Percentiles rank a stretch among this genome's conserved stretches.
Evolutionary conservation across 352 stramenopile species (phyloP).

Genomic region (Saprolegnia parasitica): DNA sequence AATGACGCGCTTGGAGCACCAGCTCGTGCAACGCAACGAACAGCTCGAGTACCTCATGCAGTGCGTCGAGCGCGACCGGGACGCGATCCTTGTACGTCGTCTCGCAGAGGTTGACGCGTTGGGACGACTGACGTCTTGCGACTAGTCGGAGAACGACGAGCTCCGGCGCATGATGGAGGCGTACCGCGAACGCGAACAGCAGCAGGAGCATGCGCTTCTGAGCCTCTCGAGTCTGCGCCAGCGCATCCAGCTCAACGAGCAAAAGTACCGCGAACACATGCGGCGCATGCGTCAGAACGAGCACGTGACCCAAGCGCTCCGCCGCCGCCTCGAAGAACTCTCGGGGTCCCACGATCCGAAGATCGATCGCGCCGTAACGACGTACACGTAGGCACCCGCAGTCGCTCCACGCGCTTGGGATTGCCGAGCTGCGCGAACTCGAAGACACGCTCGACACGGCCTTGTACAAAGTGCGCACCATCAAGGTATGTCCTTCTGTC

Average conservation of each 20-base stretch:
- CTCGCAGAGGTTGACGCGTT: background rate
- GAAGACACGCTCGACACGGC: conserved; percentile 29
- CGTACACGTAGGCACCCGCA: conserved; percentile 22
- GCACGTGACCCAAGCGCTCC: conserved; percentile 14
- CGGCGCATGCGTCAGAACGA: conserved; percentile 25
- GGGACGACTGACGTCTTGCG: background rate
- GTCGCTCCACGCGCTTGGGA: conserved; percentile 14
- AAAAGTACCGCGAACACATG: conserved; percentile 27
- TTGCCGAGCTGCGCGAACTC: conserved; percentile 22
- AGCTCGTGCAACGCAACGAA: conserved; percentile 74
- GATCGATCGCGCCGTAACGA: background rate
- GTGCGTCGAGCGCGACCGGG: conserved; percentile 76
- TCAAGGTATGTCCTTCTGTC: conserved; percentile 17
- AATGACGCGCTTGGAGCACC: conserved; percentile 21
- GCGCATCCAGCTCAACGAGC: conserved; percentile 28
- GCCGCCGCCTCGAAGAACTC: conserved; percentile 19
- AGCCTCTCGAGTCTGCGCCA: conserved; percentile 26
- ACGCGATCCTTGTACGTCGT: conserved; percentile 53
- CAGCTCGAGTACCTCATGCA: conserved; percentile 79
- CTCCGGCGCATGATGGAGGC: conserved; percentile 68
- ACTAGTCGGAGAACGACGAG: conserved; percentile 68
- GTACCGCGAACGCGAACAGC: conserved; percentile 57
- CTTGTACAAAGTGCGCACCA: conserved; percentile 26
- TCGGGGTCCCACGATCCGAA: background rate
- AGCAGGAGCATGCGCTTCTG: conserved; percentile 45